These are phyloP conservation scores for Oehlia diaphana DNA, from an alignment of 192 early-diverging fungal genomes.

Conservation along the genomic window DNA sequence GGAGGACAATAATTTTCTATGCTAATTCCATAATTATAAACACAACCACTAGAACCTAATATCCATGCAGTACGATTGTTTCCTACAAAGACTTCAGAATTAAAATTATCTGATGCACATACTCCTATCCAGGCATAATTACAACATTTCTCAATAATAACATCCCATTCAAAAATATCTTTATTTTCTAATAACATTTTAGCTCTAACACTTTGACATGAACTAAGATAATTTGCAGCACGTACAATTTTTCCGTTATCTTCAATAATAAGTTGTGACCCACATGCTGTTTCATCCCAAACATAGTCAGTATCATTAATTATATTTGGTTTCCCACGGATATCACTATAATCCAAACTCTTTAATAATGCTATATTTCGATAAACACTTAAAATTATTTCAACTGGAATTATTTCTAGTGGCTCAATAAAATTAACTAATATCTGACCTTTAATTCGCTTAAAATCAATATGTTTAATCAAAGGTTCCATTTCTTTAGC, in stretches of 20 bases:
- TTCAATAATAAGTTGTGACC: neutral
- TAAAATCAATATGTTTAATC: neutral
- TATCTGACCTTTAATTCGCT: neutral
- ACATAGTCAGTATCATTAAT: no score
- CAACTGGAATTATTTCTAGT: neutral
- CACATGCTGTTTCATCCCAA: neutral
- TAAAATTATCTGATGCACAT: neutral
- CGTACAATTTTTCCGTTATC: neutral
- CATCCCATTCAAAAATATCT: conserved; percentile 13
- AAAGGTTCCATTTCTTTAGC: neutral
- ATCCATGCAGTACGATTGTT: neutral
- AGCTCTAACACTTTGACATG: neutral
- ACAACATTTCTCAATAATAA: conserved; percentile 1
- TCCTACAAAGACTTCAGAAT: conserved; percentile 1
- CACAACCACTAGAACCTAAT: neutral
- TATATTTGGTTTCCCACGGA: no score
- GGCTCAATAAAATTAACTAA: neutral
- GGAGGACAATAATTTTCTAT: neutral
- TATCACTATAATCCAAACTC: no score
- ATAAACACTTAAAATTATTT: neutral
- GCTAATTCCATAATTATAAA: no score
- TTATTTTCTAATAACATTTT: neutral
- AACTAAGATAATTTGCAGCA: neutral
- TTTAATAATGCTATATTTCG: neutral
- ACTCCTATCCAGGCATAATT: neutral